A percentile compares a stretch with the other conserved stretches of the same genome.
phyloP scores from a whole-genome alignment of 257 asterid species.

The Galeopsis tetrahit region DNA sequence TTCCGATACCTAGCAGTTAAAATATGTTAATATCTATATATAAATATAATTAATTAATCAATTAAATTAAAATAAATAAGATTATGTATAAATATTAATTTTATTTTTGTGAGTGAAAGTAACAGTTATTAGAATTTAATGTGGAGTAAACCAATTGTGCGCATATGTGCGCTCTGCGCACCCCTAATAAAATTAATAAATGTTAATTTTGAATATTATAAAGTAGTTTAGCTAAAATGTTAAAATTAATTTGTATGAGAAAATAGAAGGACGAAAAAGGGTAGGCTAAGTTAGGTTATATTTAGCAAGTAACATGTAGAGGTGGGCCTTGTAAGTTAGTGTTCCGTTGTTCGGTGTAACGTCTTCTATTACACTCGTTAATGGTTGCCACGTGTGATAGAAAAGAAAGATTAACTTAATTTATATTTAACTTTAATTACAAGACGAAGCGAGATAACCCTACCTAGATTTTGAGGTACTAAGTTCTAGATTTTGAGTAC shows the following conservation, averaged over 20 bases:
- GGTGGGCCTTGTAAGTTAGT: constrained; percentile 28
- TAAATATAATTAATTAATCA: constrained; percentile 15
- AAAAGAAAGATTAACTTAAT: too few species aligned
- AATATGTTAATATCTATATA: constrained; percentile 37
- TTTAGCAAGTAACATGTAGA: constrained; percentile 29
- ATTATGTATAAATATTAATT: constrained; percentile 2
- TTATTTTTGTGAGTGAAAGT: constrained; percentile 24
- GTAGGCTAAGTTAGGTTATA: constrained; percentile 28
- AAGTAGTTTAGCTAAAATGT: neutral
- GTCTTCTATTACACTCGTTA: too few species aligned
- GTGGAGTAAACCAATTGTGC: constrained; percentile 22
- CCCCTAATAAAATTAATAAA: constrained; percentile 5
- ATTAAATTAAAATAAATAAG: constrained; percentile 4
- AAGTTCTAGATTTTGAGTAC: too few species aligned
- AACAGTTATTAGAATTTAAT: constrained; percentile 24
- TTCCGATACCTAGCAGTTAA: constrained; percentile 44
- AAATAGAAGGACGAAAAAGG: constrained; percentile 16
- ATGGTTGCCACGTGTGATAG: too few species aligned
- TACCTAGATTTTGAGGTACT: too few species aligned
- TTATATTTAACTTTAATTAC: too few species aligned
- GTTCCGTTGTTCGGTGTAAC: neutral
- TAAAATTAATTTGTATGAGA: neutral
- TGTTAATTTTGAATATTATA: neutral
- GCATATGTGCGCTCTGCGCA: constrained; percentile 35
- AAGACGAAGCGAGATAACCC: too few species aligned